Conservation (phyloP, 305 asterid species). For the Fraxinus floribunda region DNA sequence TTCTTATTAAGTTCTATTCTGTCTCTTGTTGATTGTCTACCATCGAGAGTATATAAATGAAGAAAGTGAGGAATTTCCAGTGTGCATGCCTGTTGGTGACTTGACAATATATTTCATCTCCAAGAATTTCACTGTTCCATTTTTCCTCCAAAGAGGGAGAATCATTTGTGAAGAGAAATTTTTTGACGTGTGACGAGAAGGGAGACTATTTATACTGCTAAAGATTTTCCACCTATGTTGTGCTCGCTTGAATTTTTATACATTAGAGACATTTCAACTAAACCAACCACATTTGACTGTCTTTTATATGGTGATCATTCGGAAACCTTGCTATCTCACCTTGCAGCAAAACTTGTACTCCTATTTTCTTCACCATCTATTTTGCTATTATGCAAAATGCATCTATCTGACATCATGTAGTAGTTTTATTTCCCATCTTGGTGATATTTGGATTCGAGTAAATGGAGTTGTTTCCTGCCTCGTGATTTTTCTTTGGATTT, state of each 20-base stretch:
- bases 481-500: not conserved
- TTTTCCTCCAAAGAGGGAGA: not conserved
- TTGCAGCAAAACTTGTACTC: not conserved
- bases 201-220: conserved; percentile 15
- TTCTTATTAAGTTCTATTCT: too few relatives aligned
- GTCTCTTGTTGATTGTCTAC: not conserved
- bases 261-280: not conserved
- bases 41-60: not conserved
- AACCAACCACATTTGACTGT: not conserved
- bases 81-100: not conserved
- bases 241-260: conserved; percentile 13
- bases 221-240: conserved; percentile 11
- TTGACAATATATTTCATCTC: not conserved
- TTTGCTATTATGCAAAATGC: not conserved
- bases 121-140: not conserved
- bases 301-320: not conserved
- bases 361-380: not conserved
- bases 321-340: not conserved
- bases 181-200: not conserved
- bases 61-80: conserved; percentile 3
- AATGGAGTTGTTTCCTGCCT: not conserved
- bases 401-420: not conserved
- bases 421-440: not conserved
- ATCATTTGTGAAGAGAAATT: conserved; percentile 12
- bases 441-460: not conserved